These are phyloP conservation scores for Boletus coccyginus DNA, from an alignment of 768 basidiomycete genomes.

Conservation along the genomic window DNA sequence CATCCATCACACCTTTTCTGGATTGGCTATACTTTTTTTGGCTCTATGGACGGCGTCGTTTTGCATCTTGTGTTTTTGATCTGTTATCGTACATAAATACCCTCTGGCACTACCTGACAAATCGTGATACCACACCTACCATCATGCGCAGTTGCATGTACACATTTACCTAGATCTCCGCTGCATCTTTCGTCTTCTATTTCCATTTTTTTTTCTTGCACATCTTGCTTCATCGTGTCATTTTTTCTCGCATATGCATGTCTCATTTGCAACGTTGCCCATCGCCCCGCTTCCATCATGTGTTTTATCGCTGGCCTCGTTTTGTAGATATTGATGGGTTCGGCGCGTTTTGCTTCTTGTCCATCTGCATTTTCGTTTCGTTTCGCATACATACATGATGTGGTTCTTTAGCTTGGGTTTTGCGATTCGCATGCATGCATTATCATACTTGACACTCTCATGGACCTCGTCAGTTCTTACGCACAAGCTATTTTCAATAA, in stretches of 20 bases:
- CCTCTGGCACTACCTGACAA: neutral
- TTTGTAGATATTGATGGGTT: neutral
- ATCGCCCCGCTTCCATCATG: neutral
- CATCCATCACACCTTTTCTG: neutral
- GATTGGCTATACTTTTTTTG: neutral
- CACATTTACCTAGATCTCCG: slow-evolving; percentile 19
- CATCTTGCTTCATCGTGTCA: neutral
- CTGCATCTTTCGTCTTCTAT: slow-evolving; percentile 9
- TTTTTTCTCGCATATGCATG: neutral
- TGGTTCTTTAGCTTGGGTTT: neutral
- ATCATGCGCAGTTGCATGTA: slow-evolving; percentile 13
- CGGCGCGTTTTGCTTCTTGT: neutral
- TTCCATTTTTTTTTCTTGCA: neutral
- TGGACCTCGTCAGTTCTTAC: neutral
- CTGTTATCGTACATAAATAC: slow-evolving; percentile 7
- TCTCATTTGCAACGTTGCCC: neutral
- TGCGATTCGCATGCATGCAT: neutral
- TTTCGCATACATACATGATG: neutral
- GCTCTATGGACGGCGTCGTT: slow-evolving; percentile 5
- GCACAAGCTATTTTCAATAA: neutral
- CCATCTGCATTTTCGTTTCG: neutral
- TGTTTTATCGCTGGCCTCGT: neutral
- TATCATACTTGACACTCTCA: neutral
- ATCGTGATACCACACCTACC: slow-evolving; percentile 6
- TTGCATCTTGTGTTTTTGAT: slow-evolving; percentile 8